Evolutionary conservation across 495 filamentous ascomycete genomes (phyloP).

Genomic region (Bombardia bombarda): DNA sequence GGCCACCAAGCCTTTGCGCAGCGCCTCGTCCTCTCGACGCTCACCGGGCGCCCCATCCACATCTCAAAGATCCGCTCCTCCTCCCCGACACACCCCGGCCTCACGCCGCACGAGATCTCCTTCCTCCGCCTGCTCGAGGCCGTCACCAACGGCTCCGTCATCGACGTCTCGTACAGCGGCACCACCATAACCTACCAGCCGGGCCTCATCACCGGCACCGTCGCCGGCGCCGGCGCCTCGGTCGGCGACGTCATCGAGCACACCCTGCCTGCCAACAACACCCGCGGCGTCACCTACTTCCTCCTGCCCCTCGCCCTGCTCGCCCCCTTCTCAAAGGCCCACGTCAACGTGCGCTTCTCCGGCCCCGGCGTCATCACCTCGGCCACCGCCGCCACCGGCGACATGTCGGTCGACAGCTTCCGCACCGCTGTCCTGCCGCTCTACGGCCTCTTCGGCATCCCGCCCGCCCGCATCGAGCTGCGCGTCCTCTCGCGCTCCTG

Average conservation of each 20-base stretch:
- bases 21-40: constrained; percentile 81
- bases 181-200: constrained; percentile 87
- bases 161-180: constrained; percentile 93
- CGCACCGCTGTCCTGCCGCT: constrained; percentile 87
- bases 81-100: constrained; percentile 76
- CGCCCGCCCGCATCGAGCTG: constrained; percentile 73
- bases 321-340: constrained; percentile 85
- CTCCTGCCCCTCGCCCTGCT: constrained; percentile 81
- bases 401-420: constrained; percentile 85
- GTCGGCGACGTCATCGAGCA: constrained; percentile 68
- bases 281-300: constrained; percentile 84
- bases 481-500: constrained; percentile 75
- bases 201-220: constrained; percentile 78
- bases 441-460: constrained; percentile 82
- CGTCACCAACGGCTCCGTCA: constrained; percentile 88
- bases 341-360: constrained; percentile 79
- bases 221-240: constrained; percentile 54
- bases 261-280: constrained; percentile 64
- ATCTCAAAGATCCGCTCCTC: constrained; percentile 87
- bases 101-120: constrained; percentile 86
- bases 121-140: constrained; percentile 91
- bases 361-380: constrained; percentile 92
- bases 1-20: constrained; percentile 74
- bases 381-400: constrained; percentile 61
- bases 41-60: constrained; percentile 81